Evolutionary conservation across 192 early-diverging fungal species (phyloP).

Genomic region (Pecoramyces ruminantium): DNA sequence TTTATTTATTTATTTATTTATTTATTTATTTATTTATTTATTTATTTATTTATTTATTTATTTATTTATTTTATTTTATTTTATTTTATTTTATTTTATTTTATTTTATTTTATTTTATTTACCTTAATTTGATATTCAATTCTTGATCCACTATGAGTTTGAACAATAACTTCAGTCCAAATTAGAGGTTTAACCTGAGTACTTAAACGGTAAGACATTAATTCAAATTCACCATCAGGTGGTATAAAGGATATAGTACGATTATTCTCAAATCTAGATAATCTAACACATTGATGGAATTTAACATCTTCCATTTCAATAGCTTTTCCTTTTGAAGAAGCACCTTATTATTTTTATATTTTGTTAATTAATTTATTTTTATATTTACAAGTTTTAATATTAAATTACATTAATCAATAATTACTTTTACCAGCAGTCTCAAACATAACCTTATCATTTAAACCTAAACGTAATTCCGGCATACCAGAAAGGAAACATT

Average conservation of each 20-base stretch:
- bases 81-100: too few species aligned
- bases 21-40: too few species aligned
- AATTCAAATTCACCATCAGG: slow-evolving; percentile 85
- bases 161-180: slow-evolving; percentile 71
- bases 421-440: slow-evolving; percentile 62
- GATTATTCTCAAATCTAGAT: slow-evolving; percentile 70
- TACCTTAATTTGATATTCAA: slow-evolving; percentile 92
- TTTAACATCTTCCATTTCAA: slow-evolving; percentile 82
- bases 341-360: slow-evolving; percentile 3
- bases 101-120: too few species aligned
- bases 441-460: slow-evolving; percentile 88
- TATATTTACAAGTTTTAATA: too few species aligned
- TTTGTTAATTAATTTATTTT: background rate
- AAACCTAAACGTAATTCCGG: slow-evolving; percentile 69
- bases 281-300: slow-evolving; percentile 85
- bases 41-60: too few species aligned
- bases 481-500: slow-evolving; percentile 69
- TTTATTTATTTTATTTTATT: background rate
- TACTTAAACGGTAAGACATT: slow-evolving; percentile 74
- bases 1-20: too few species aligned
- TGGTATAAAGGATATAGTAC: slow-evolving; percentile 77
- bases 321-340: slow-evolving; percentile 52
- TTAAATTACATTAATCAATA: too few species aligned
- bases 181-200: slow-evolving; percentile 70
- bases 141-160: slow-evolving; percentile 75